Base-by-base conservation (phyloP, 352 stramenopile species). In the Phytophthora crassamura region DNA sequence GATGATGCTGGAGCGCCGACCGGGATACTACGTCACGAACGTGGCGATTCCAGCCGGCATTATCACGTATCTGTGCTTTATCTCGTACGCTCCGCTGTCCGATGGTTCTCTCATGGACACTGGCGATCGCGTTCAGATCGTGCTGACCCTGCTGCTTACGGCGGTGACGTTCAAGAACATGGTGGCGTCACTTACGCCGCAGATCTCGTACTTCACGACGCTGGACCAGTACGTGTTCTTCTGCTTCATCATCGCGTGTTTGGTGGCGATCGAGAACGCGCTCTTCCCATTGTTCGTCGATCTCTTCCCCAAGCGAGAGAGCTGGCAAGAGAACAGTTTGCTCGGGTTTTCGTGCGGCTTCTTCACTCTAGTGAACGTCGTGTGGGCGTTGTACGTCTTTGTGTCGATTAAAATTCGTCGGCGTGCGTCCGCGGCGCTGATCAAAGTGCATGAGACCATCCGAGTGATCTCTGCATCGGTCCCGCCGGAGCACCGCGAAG, bases 171-270 rank as follows among this genome's bases (percentile, higher is more conserved):
- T 89, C 66, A 89, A 89, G 58, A 81, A 72, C 58, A 62, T 83
- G n/a, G 77, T 89, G 1, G 70, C 75, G 20, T 69, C 65, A 1
- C 41, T 82, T 0, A 80, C 88, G 6, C 82, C 82, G 10, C 75
- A 88, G 36, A 75, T 91, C 2, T 84, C 80, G 48, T 91, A 91
- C 42, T 82, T 88, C 34, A 89, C 82, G 33, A 72, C 69, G 11
- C 54, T 90, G n/a, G 81, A 90, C 54, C 67, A 74, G 48, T 90
- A 88, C 39, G 76, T 89, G 2, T 85, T 83, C 40, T 86, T 88
- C 61, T 88, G 78, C 69, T 89, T 89, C 56, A 59, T 88, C 5
- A 69, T 88, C 33, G 66, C 78, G 7, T 85, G 66, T 16, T 22
- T 80, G 10, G 77, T 89, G 11, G 78, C 77, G 18, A 42, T 89